Evolutionary conservation across 1,139 yeast species (phyloP).

Genomic region (Diutina mesorugosa): DNA sequence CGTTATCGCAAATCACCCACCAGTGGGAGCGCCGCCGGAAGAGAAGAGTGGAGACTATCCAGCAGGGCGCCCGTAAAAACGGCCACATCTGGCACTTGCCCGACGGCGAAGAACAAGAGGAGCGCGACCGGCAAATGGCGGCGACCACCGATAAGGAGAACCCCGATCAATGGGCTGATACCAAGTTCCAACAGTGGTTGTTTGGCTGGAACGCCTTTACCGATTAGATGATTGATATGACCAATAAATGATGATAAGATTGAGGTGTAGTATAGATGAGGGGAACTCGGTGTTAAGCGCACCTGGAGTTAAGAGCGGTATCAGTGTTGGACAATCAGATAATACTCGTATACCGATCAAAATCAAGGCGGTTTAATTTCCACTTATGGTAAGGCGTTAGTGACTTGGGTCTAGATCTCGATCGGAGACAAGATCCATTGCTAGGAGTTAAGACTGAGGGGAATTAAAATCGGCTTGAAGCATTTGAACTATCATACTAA

Average conservation of each 20-base stretch:
- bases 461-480: too few relatives aligned
- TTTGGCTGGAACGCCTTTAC: not conserved
- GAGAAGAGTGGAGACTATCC: not conserved
- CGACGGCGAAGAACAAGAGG: constrained; percentile 3
- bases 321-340: too few relatives aligned
- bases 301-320: too few relatives aligned
- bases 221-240: not conserved
- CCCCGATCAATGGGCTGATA: constrained; percentile 1
- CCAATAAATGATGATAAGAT: not conserved
- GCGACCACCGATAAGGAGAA: not conserved
- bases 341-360: too few relatives aligned
- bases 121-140: not conserved
- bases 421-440: too few relatives aligned
- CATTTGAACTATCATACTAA: too few relatives aligned
- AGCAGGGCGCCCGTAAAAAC: constrained; percentile 2
- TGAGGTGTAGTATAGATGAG: too few relatives aligned
- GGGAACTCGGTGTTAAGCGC: too few relatives aligned
- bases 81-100: constrained; percentile 2
- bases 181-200: not conserved
- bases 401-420: too few relatives aligned
- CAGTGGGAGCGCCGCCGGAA: constrained; percentile 1
- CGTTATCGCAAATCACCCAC: not conserved
- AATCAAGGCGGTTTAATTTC: too few relatives aligned
- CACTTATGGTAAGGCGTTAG: too few relatives aligned
- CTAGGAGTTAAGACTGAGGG: too few relatives aligned